These are phyloP conservation scores for Phyllosticta ampelicida DNA, from an alignment of 2,329 filamentous ascomycete species.

Conservation along the genomic window DNA sequence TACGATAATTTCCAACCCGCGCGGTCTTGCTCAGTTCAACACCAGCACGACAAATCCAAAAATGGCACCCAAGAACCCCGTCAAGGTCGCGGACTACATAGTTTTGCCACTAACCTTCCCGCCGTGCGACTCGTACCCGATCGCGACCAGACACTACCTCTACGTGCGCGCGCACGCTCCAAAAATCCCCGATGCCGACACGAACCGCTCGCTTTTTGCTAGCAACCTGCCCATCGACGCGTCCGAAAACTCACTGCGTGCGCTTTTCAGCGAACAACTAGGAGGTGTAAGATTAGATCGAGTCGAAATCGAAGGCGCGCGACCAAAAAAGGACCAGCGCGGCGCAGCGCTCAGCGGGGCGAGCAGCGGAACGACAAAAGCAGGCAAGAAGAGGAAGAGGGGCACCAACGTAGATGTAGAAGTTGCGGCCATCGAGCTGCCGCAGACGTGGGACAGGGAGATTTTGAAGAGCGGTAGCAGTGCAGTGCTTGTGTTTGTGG, in stretches of 20 bases:
- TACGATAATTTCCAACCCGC: neutral
- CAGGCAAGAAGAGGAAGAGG: conserved; percentile 47
- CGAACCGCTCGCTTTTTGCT: conserved; percentile 72
- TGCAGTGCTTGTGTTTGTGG: conserved; percentile 74
- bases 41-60: neutral
- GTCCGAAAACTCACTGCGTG: conserved; percentile 64
- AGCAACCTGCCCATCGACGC: conserved; percentile 82
- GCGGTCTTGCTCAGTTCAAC: neutral
- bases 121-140: conserved; percentile 48
- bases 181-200: conserved; percentile 51
- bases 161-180: conserved; percentile 79
- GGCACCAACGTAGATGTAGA: conserved; percentile 27
- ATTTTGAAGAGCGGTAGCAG: conserved; percentile 65
- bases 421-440: conserved; percentile 43
- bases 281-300: conserved; percentile 68
- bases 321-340: conserved; percentile 29
- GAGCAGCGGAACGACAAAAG: conserved; percentile 23
- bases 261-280: conserved; percentile 63
- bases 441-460: conserved; percentile 60
- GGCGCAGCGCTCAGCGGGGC: conserved; percentile 17
- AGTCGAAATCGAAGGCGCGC: conserved; percentile 61
- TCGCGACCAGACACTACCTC: conserved; percentile 63
- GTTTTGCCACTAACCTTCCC: conserved; percentile 60
- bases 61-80: conserved; percentile 14
- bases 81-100: conserved; percentile 49